A percentile compares a stretch with the other conserved stretches of the same genome.
phyloP scores from a whole-genome alignment of 1,284 basidiomycete species.

The Lignosus rhinocerotis region DNA sequence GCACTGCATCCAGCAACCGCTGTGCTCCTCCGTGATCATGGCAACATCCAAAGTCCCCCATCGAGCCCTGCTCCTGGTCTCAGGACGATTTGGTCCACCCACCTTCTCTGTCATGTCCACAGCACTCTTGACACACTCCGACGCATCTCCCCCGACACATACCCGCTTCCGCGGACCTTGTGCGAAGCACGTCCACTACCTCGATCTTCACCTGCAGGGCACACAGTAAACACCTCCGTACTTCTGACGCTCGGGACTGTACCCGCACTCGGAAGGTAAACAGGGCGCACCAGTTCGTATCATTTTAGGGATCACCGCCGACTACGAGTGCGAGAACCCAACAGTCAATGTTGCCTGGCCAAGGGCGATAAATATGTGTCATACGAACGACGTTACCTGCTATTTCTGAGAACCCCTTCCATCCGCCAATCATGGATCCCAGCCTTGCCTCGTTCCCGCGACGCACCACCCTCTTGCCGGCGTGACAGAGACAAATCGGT shows the following conservation, averaged over 20 bases:
- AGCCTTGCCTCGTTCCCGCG: constrained; percentile 1
- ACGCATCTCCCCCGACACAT: no score
- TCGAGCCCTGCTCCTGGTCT: neutral
- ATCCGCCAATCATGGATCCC: neutral
- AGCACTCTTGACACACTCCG: no score
- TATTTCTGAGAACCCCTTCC: neutral
- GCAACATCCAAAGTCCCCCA: neutral
- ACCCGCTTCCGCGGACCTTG: neutral
- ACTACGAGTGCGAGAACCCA: neutral
- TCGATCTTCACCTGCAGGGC: no score
- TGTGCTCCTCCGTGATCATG: neutral
- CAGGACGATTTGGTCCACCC: neutral
- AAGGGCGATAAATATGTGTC: neutral
- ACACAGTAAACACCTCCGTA: no score
- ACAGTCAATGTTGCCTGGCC: neutral
- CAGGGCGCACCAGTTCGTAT: constrained; percentile 7
- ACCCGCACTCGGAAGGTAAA: neutral
- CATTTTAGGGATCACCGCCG: constrained; percentile 3
- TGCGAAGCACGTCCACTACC: neutral
- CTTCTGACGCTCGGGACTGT: neutral
- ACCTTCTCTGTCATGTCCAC: neutral
- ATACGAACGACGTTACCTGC: neutral
- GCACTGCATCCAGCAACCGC: neutral
- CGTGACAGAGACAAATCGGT: neutral
- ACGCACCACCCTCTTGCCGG: neutral